Evolutionary conservation across 2,329 filamentous ascomycete genomes (phyloP), one percentile per base, ranked within the genome.

Genomic region (Hypoxylon sp.): DNA sequence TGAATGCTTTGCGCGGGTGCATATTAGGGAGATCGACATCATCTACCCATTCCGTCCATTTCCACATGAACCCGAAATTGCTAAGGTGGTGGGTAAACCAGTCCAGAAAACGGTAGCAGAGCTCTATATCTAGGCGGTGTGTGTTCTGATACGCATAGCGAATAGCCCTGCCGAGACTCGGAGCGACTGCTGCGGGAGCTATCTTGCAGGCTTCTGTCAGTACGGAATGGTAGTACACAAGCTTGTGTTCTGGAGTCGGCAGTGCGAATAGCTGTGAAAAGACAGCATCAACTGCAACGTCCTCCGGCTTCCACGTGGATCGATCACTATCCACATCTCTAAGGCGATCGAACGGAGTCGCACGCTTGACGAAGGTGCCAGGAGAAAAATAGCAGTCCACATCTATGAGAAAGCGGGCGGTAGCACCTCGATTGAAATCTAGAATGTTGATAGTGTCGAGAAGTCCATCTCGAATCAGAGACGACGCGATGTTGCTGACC

Each of bases 31-130:
- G 84, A 44, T 88, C 84, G 15, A 97, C 88, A 75, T 98, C 93
- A 15, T 94, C 92, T 49, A 91, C 85, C 95, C 95, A 99, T 80
- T 99, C 95, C 15, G 91, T 90, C 95, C 95, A 99, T 79, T 98
- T 98, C 95, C 95, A 99, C 8, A 95, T 95, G 76, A 98, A 99
- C 55, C 97, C 95, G 75, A 99, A 99, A 80, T 99, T 99, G 80
- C 94, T 97, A 69, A 99, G 81, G 80, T 99, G 95, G 77, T 99
- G 95, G 17, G 94, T 87, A 75, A 99, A 99, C 95, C 95, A 99
- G 76, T 98, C 94, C 75, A 97, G 84, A 79, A 98, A 98, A 24
- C 95, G 88, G 73, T 94, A 91, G 58, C 84, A 86, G 44, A 99
- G 81, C 78, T 98, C 94, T 49, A 97, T 82, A 74, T 99, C 95